A percentile compares a stretch with the other conserved stretches of the same genome.
Evolutionary conservation across 768 basidiomycete species (phyloP).

Genomic region (Tulasnella sp.): DNA sequence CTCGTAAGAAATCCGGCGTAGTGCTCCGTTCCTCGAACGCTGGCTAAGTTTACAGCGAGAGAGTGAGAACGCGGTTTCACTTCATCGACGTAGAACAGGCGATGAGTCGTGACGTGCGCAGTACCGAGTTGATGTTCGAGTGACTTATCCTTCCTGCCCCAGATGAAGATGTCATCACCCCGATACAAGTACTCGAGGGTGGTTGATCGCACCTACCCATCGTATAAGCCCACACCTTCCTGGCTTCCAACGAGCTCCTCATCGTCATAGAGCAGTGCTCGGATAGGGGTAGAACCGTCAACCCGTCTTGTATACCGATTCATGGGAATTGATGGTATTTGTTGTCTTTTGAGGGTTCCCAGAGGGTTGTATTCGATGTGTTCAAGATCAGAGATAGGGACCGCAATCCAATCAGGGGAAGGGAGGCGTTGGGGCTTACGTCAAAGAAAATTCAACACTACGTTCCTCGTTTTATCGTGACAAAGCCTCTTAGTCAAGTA

Average conservation of each 20-base stretch:
- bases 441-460: too few relatives aligned
- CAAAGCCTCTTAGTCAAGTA: too few relatives aligned
- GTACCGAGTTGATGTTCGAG: constrained; percentile 66
- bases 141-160: constrained; percentile 64
- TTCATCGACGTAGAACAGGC: constrained; percentile 68
- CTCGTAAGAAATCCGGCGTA: constrained; percentile 87
- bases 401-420: too few relatives aligned
- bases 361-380: too few relatives aligned
- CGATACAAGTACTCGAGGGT: background rate
- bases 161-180: constrained; percentile 22
- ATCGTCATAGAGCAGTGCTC: constrained; percentile 65
- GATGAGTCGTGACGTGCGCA: constrained; percentile 65
- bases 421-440: too few relatives aligned
- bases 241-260: constrained; percentile 66
- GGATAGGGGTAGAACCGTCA: constrained; percentile 69
- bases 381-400: too few relatives aligned
- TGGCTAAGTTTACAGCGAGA: constrained; percentile 53
- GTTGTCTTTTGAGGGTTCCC: too few relatives aligned
- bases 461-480: too few relatives aligned
- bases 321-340: background rate
- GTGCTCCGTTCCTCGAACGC: constrained; percentile 66
- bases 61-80: constrained; percentile 41
- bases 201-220: constrained; percentile 49
- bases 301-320: constrained; percentile 35
- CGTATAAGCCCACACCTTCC: constrained; percentile 79